phyloP scores from a whole-genome alignment of 495 filamentous ascomycete genomes.

The Aspergillus affinis region DNA sequence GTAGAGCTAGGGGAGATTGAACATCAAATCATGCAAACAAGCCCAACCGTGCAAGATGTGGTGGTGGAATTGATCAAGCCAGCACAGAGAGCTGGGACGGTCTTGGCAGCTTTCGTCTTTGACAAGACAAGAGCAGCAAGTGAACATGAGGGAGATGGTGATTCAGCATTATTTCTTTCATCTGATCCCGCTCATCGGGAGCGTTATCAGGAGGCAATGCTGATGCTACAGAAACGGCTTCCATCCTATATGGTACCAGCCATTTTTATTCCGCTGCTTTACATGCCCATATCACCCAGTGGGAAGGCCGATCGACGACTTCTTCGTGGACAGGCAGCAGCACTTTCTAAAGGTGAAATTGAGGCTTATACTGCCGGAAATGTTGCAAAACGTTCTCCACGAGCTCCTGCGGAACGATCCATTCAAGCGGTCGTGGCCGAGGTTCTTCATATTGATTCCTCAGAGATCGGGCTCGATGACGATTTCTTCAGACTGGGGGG shows the following conservation, averaged over 20 bases:
- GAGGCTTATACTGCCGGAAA: background rate
- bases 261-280: background rate
- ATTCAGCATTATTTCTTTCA: background rate
- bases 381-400: background rate
- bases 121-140: background rate
- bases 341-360: background rate
- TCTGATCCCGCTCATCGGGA: background rate
- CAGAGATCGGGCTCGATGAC: slow-evolving; percentile 40
- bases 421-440: slow-evolving; percentile 23
- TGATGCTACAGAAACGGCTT: background rate
- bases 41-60: background rate
- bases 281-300: background rate
- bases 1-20: slow-evolving; percentile 39
- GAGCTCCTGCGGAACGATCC: slow-evolving; percentile 17
- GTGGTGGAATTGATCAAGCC: slow-evolving; percentile 2
- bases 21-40: slow-evolving; percentile 9
- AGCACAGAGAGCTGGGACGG: background rate
- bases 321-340: background rate
- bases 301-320: background rate
- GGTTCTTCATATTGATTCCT: slow-evolving; percentile 13
- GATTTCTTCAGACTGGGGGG: slow-evolving; percentile 56
- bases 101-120: slow-evolving; percentile 42
- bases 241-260: background rate
- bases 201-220: background rate
- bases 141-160: background rate